Evolutionary conservation across 2,329 filamentous ascomycete species (phyloP), one percentile per base, ranked within the genome.

Genomic region (Claviceps sp.): DNA sequence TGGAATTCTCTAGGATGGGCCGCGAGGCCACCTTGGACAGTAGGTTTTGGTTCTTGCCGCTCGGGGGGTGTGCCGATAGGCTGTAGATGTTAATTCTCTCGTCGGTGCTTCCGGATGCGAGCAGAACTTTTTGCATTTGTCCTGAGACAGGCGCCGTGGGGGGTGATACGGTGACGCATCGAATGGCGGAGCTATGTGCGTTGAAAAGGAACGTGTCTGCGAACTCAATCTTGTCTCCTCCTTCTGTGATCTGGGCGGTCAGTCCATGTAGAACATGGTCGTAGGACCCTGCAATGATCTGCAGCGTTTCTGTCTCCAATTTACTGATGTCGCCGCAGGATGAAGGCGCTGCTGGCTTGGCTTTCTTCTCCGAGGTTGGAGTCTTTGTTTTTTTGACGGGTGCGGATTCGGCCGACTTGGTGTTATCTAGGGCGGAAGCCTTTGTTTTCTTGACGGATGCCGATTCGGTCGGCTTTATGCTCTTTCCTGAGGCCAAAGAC

Each of bases 161-260:
- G 3, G 86, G 85, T 8, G 91, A 96, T 55, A 96, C 70, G 24
- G 90, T 88, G 37, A 98, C 76, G 64, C 88, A 94, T 61, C 89
- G 85, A 65, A 98, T 88, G 4, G 93, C 85, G 13, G 90, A 94
- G 52, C 82, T 78, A 70, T 98, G 93, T 14, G 93, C 90, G 63
- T 90, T 88, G 78, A 98, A 96, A 53, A 98, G 79, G 67, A 98
- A 98, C 0, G 87, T 91, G 67, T 97, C 91, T 58, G 87, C 80
- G 64, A 96, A 97, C 50, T 82, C 75, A 51, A 83, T 73, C 51
- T 65, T 58, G 43, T 66, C 57, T 37, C 58, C 49, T 2, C 42
- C 42, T 20, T 43, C 42, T 37, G 60, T 57, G 50, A 95, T 72
- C 2, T 81, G 81, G n/a, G 86, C 89, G 7, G 86, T 88, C 61